phyloP scores from a whole-genome alignment of 352 stramenopile genomes.

The Globisporangium cylindrosporum region DNA sequence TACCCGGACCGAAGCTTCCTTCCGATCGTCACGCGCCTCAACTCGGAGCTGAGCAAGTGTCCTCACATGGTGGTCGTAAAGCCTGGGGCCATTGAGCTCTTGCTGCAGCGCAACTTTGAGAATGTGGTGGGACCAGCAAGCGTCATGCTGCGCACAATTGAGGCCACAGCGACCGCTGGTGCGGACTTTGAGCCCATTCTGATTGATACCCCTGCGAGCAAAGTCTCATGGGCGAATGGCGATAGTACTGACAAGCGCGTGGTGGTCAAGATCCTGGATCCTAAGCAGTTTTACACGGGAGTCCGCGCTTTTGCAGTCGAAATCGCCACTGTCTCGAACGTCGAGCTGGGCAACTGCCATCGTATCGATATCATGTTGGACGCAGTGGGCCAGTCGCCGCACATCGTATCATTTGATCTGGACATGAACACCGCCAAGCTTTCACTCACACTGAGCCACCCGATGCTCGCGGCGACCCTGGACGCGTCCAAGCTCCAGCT shows the following conservation, averaged over 20 bases:
- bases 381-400: conserved; percentile 31
- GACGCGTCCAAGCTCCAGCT: conserved; percentile 45
- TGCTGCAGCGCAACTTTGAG: conserved; percentile 51
- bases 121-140: conserved; percentile 24
- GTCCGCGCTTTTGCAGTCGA: conserved; percentile 48
- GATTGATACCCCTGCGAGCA: not conserved
- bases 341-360: conserved; percentile 50
- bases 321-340: conserved; percentile 37
- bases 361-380: conserved; percentile 33
- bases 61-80: conserved; percentile 34
- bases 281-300: conserved; percentile 33
- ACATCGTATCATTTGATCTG: conserved; percentile 42
- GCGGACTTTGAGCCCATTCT: conserved; percentile 50
- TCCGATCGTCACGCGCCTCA: conserved; percentile 39
- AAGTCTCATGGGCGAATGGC: conserved; percentile 30
- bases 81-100: conserved; percentile 36
- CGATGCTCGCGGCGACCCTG: conserved; percentile 39
- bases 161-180: conserved; percentile 42
- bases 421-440: conserved; percentile 45
- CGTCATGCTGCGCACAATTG: conserved; percentile 37
- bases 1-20: conserved; percentile 51
- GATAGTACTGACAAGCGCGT: conserved; percentile 40
- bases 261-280: conserved; percentile 36
- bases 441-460: conserved; percentile 29
- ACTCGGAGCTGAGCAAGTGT: conserved; percentile 52